Percentiles rank a stretch among this genome's conserved stretches.
Conservation (phyloP, 2,329 filamentous ascomycete genomes). For the Scedosporium dehoogii region DNA sequence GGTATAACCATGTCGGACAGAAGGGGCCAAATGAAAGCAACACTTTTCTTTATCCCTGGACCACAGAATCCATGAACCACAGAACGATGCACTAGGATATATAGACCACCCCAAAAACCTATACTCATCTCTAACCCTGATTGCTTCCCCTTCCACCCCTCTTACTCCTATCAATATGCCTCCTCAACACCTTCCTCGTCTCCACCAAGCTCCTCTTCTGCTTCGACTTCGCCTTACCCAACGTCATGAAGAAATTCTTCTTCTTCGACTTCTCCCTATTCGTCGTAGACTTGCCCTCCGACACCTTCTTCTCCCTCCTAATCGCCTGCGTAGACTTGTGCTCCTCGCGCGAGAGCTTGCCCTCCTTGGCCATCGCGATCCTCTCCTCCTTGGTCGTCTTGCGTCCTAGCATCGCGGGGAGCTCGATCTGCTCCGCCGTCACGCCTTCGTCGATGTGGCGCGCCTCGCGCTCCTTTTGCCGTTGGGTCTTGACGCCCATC, state of each 20-base stretch:
- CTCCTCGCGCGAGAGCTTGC: slow-evolving; percentile 65
- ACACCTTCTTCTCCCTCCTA: slow-evolving; percentile 76
- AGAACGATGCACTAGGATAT: background rate
- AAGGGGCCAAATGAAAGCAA: background rate
- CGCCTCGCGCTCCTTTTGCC: slow-evolving; percentile 34
- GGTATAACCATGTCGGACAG: no score
- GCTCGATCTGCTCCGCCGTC: slow-evolving; percentile 86
- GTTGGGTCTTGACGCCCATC: slow-evolving; percentile 27
- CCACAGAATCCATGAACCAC: no score
- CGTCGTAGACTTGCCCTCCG: slow-evolving; percentile 88
- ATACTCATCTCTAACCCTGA: slow-evolving; percentile 19
- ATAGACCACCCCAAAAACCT: background rate
- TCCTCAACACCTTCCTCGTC: slow-evolving; percentile 68
- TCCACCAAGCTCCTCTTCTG: slow-evolving; percentile 88
- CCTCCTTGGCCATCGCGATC: slow-evolving; percentile 71
- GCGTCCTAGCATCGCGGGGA: slow-evolving; percentile 60
- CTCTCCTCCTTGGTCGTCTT: slow-evolving; percentile 87
- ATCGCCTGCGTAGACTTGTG: slow-evolving; percentile 81
- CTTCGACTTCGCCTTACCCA: slow-evolving; percentile 92
- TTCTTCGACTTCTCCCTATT: slow-evolving; percentile 94
- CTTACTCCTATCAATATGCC: slow-evolving; percentile 75
- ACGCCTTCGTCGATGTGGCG: slow-evolving; percentile 80
- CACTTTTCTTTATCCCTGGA: background rate
- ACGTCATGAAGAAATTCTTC: slow-evolving; percentile 99
- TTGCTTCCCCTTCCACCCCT: slow-evolving; percentile 77